Evolutionary conservation across 208 protist species (phyloP).

Genomic region (Novymonas esmeraldas): DNA sequence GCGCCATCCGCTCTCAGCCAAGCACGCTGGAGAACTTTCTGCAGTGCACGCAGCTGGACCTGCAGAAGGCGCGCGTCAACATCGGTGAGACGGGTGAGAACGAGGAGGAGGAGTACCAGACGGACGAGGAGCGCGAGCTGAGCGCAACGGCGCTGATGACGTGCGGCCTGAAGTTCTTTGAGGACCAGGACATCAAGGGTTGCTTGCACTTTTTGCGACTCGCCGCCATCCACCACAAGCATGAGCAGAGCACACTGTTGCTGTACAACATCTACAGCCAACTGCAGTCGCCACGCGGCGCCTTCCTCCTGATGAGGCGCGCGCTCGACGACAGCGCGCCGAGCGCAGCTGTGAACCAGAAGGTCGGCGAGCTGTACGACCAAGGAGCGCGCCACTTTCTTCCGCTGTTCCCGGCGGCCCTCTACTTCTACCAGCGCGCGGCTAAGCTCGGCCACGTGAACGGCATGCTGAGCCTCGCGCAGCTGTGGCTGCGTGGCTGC

Average conservation of each 20-base stretch:
- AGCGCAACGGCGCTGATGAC: slow-evolving; percentile 75
- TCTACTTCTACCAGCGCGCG: slow-evolving; percentile 92
- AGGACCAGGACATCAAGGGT: slow-evolving; percentile 63
- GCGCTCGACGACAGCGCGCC: slow-evolving; percentile 71
- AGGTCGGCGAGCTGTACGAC: slow-evolving; percentile 88
- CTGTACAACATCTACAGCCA: slow-evolving; percentile 86
- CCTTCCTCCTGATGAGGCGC: slow-evolving; percentile 74
- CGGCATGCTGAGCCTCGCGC: slow-evolving; percentile 84
- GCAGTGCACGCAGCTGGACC: slow-evolving; percentile 62
- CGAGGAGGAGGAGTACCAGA: slow-evolving; percentile 75
- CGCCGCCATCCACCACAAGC: slow-evolving; percentile 87
- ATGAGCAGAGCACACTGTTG: slow-evolving; percentile 79
- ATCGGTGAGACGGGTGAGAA: slow-evolving; percentile 63
- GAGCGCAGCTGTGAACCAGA: slow-evolving; percentile 69
- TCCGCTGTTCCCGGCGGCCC: slow-evolving; percentile 82
- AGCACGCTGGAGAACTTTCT: slow-evolving; percentile 74
- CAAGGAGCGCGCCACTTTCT: slow-evolving; percentile 82
- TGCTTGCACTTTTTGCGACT: slow-evolving; percentile 88
- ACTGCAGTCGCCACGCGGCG: slow-evolving; percentile 65
- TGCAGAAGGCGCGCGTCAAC: slow-evolving; percentile 82
- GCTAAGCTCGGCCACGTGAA: slow-evolving; percentile 78
- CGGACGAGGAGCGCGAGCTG: slow-evolving; percentile 72
- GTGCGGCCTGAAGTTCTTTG: slow-evolving; percentile 62
- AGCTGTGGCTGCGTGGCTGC: slow-evolving; percentile 80
- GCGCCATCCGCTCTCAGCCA: slow-evolving; percentile 63